Base-by-base conservation (phyloP, 2,329 filamentous ascomycete species). In the Acephala macrosclerotiorum region DNA sequence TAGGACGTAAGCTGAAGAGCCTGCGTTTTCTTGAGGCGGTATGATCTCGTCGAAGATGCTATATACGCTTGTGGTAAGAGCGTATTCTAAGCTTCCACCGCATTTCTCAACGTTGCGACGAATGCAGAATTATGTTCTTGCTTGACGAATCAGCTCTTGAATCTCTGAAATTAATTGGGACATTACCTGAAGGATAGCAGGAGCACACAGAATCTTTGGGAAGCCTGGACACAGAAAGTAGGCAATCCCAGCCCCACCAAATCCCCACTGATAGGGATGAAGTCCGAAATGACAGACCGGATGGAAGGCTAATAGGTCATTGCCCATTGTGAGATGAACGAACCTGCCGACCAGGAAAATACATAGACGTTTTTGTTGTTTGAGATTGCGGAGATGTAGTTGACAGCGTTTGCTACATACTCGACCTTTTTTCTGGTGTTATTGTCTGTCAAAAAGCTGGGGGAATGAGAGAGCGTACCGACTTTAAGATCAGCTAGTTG, bases 331-430 rank as follows among this genome's bases (percentile, higher is more conserved):
- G 74, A 60, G 81, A 81, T 16, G 85, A 85, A 72, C 87, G 84
- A 0, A 4, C 42, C 42, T 20, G n/a, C 11, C 20, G 83, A 86
- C 83, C 83, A 87, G 12, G 78, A 79, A 22, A 87, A 74, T 25
- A 85, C 75, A 33, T 77, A 75, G 14, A 84, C 76, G 29, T 81
- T 77, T 8, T 72, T 68, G 25, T 76, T 73, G 53, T 70, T 67
- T 51, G 77, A 79, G 65, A 84, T 75, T 26, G 74, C 76, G 20
- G 77, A 76, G 64, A 87, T 79, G 75, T 87, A 87, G 76, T 87
- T 85, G 69, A 87, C 83, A 9, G 84, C 84, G 73, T 88, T 20
- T 85, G 83, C 84, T 40, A 85, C 80, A 69, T 84, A 86, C 71
- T 87, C 85, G 6, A 82, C 75, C 69, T 83, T 86, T 58, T 20